Base-by-base conservation (phyloP, 305 asterid genomes). In the Solanum hybrid region DNA sequence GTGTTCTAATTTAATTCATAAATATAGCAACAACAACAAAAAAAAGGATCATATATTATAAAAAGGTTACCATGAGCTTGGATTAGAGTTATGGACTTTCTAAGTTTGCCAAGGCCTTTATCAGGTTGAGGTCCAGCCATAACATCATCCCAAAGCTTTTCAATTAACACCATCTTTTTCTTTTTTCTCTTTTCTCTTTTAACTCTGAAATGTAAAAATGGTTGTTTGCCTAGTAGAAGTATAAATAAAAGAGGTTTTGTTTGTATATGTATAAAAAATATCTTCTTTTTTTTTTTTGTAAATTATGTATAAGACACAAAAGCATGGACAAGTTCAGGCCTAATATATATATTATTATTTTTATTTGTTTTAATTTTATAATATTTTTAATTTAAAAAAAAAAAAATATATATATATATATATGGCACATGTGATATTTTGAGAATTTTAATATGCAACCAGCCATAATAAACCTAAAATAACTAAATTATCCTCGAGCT, bases 71-170 rank as follows among this genome's bases (percentile, higher is more conserved):
- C 87, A 56, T n/a, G 88, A 75, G 91, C 94, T 91, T 95, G 93
- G 91, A 93, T 3, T n/a, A 78, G 80, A 90, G 89, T 73, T 0
- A 87, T 51, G 19, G 32, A 32, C 14, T 87, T 93, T 90, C 95
- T 90, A 86, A 95, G 97, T 85, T 94, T 98, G 91, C 94, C 94
- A 13, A 96, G 97, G 90, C 98, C 99, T 51, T 94, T 95, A 78
- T 93, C 96, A 38, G 97, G 98, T 89, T 92, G 96, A 80, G 97
- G 98, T 88, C 99, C 98, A 66, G 96, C 98, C 10, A 92, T 94
- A 15, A 95, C 96, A 71, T 97, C 99, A 85, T 97, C 99, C 99
- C 99, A 97, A 3, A 95, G 93, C 31, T 95, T 93, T 90, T 97
- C 99, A 9, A 97, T 93, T 87, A 97, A 87, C 42, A 87, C 89